Conservation (phyloP, 208 protist species). For the Naegleria fowleri region DNA sequence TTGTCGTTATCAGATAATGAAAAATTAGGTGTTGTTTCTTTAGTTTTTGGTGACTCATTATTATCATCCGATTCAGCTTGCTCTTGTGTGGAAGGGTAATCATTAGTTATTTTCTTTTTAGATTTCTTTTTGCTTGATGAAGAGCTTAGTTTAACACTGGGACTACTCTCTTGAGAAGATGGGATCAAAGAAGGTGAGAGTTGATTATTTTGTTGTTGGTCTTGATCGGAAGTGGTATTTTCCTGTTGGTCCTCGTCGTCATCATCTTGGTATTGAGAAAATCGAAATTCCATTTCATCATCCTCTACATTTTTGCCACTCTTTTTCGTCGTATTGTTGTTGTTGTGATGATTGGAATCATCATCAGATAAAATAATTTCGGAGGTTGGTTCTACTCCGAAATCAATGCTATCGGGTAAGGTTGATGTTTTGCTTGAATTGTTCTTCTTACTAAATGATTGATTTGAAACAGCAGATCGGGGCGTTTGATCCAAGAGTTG, state of each 20-base stretch:
- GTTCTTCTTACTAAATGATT: neutral
- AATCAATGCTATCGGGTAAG: neutral
- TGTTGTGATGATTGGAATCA: neutral
- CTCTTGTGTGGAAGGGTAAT: neutral
- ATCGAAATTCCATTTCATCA: neutral
- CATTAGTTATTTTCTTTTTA: neutral
- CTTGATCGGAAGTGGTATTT: neutral
- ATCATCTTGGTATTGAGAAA: neutral
- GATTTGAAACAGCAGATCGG: no score
- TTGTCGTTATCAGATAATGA: neutral
- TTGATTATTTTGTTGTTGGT: neutral
- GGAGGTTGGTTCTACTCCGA: neutral
- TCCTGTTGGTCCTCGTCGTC: neutral
- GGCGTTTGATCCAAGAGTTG: no score
- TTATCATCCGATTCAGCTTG: neutral
- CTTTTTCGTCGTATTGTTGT: neutral
- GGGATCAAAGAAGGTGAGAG: neutral
- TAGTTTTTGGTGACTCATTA: neutral
- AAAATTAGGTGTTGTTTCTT: neutral
- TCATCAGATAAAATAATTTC: neutral
- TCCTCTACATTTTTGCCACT: neutral
- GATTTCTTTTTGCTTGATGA: neutral
- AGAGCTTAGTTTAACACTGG: no score
- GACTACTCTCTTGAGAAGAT: neutral
- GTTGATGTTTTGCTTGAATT: neutral